Base-by-base conservation (phyloP, 257 asterid species). In the Plantago ovata region DNA sequence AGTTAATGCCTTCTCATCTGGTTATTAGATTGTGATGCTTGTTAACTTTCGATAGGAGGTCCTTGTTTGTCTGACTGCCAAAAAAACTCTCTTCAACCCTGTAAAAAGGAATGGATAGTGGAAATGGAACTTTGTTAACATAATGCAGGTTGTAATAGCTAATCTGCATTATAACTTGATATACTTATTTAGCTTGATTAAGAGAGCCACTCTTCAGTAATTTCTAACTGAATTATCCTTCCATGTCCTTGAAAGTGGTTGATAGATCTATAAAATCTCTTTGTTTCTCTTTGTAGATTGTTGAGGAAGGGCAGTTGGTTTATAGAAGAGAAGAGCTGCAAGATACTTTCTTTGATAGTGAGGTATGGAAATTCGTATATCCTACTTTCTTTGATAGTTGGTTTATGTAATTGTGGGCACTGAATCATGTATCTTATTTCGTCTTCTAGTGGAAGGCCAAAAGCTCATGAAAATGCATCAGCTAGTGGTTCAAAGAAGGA, bases 271-370 rank as follows among this genome's bases (percentile, higher is more conserved):
- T 20, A 22, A 15, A 13, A 33, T 9, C 23, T 62, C 56, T 41
- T 39, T 67, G 62, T 53, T 62, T 58, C n/a, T n/a, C n/a, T 52
- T 70, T 76, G 72, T 81, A 84, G 98, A 74, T 74, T 91, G 83
- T 83, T 91, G 33, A 81, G 81, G 92, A 81, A 81, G 77, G 94
- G 95, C 71, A 91, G 79, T 72, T 91, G 98, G 98, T 91, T 91
- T 76, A 64, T 82, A 46, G 94, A 91, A 77, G 98, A 87, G 83
- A 85, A 87, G 75, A 87, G 96, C 85, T 87, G 95, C 64, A 87
- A 79, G 84, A 83, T 91, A 76, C 94, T 91, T 60, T 77, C 98
- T 58, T 67, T 38, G 33, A 15, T 55, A 33, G 60, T 55, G 36
- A 55, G 60, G 60, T 55, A 45, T 16, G 60, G 5, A 55, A 55